Conservation (phyloP, 805 yeast species). For the Candida dajiaensis region DNA sequence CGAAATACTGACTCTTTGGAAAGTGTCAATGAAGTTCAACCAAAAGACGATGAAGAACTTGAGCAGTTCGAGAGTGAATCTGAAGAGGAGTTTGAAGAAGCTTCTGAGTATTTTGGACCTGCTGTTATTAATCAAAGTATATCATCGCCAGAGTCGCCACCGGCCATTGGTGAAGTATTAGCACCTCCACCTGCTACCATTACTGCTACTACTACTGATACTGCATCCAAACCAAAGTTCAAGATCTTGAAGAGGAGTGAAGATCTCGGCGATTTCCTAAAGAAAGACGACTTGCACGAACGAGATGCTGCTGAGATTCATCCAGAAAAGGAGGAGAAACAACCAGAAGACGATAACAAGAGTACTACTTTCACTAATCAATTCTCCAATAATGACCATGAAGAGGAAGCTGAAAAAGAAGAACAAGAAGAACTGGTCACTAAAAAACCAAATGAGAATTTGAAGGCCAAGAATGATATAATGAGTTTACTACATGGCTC, state of each 20-base stretch:
- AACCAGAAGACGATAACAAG: conserved; percentile 1
- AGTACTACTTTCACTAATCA: conserved; percentile 16
- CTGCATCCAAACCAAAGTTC: conserved; percentile 19
- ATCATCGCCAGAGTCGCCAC: background rate
- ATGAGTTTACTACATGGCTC: conserved; percentile 4
- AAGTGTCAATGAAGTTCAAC: conserved; percentile 20
- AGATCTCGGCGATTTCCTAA: conserved; percentile 19
- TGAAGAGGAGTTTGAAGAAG: background rate
- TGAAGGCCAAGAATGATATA: conserved; percentile 3
- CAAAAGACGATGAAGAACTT: conserved; percentile 10
- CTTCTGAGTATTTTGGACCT: conserved; percentile 1
- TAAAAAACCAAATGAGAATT: background rate
- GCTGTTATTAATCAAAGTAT: conserved; percentile 2
- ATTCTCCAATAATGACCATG: conserved; percentile 18
- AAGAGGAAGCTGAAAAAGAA: background rate
- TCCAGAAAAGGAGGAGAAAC: background rate
- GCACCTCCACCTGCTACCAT: background rate
- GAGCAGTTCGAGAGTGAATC: conserved; percentile 8
- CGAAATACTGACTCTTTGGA: conserved; percentile 20
- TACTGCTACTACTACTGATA: no score
- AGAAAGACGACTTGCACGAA: background rate
- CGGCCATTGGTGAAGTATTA: conserved; percentile 1
- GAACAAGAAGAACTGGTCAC: background rate
- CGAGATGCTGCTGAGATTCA: background rate
- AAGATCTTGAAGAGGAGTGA: conserved; percentile 34